phyloP scores from a whole-genome alignment of 1,284 basidiomycete genomes.

The Exsudoporus floridanus region DNA sequence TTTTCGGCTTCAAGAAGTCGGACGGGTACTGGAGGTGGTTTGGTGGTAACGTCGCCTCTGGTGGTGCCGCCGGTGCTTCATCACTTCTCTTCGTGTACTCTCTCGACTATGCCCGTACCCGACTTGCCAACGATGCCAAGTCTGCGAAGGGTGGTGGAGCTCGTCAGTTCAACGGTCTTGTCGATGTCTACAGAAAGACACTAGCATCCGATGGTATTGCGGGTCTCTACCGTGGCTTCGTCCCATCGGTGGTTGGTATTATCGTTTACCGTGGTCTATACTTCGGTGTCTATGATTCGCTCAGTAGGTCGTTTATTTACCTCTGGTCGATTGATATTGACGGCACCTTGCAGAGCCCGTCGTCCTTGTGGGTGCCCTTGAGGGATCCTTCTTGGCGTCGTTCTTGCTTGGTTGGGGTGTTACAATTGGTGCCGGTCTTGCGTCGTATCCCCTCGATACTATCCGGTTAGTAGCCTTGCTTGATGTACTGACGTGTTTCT shows the following conservation, averaged over 20 bases:
- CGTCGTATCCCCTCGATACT: conserved; percentile 93
- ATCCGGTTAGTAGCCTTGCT: conserved; percentile 61
- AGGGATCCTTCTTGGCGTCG: conserved; percentile 89
- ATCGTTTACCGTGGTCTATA: conserved; percentile 96
- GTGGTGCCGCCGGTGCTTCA: conserved; percentile 96
- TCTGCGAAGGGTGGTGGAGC: conserved; percentile 86
- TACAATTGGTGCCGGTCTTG: conserved; percentile 93
- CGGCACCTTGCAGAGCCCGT: conserved; percentile 69
- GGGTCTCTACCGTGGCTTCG: conserved; percentile 94
- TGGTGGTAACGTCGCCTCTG: conserved; percentile 90
- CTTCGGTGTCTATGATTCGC: conserved; percentile 93
- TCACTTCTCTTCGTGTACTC: conserved; percentile 98
- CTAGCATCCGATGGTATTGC: conserved; percentile 85
- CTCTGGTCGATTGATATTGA: conserved; percentile 17
- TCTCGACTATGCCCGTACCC: conserved; percentile 95
- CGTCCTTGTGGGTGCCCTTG: conserved; percentile 82
- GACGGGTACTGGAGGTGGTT: conserved; percentile 93
- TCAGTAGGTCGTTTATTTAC: conserved; percentile 57
- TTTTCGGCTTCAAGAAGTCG: conserved; percentile 89
- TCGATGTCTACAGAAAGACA: conserved; percentile 95
- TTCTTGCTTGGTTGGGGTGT: conserved; percentile 94
- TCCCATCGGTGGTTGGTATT: conserved; percentile 93
- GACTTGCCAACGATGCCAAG: conserved; percentile 96
- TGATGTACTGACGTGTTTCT: conserved; percentile 5
- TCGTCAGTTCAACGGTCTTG: conserved; percentile 93